Percentiles rank a stretch among this genome's conserved stretches.
phyloP scores from a whole-genome alignment of 2,329 filamentous ascomycete genomes.

The Tolypocladium ovalisporum region DNA sequence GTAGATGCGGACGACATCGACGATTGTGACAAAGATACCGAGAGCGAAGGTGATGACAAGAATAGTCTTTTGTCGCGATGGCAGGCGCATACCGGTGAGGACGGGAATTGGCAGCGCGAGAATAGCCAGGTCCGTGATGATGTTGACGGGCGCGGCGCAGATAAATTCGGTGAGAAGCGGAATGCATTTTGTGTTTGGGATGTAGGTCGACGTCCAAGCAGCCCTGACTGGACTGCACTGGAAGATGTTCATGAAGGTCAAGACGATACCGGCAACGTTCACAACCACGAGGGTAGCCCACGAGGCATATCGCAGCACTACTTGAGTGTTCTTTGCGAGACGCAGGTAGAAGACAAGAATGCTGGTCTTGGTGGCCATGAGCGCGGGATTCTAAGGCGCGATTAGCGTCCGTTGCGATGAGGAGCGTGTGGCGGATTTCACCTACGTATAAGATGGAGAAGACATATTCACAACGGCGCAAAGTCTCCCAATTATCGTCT shows the following conservation, averaged over 20 bases:
- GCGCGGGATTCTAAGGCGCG: slow-evolving; percentile 61
- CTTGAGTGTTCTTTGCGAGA: slow-evolving; percentile 66
- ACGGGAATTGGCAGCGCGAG: slow-evolving; percentile 82
- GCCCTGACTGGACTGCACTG: slow-evolving; percentile 70
- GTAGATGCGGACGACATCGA: slow-evolving; percentile 83
- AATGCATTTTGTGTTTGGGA: slow-evolving; percentile 33
- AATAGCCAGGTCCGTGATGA: slow-evolving; percentile 82
- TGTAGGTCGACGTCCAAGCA: slow-evolving; percentile 42
- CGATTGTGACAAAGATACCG: slow-evolving; percentile 76
- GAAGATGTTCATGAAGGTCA: slow-evolving; percentile 80
- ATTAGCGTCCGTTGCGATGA: neutral
- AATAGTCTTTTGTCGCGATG: slow-evolving; percentile 77
- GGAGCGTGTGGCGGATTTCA: neutral
- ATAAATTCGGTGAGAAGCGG: slow-evolving; percentile 52
- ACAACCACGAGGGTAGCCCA: slow-evolving; percentile 68
- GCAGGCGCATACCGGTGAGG: slow-evolving; percentile 74
- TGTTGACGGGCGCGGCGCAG: slow-evolving; percentile 78
- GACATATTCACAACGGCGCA: slow-evolving; percentile 52
- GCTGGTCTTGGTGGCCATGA: slow-evolving; percentile 90
- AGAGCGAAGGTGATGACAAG: slow-evolving; percentile 77
- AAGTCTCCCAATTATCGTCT: slow-evolving; percentile 29
- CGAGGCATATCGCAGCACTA: slow-evolving; percentile 70
- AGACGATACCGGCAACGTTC: slow-evolving; percentile 63
- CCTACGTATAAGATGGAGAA: slow-evolving; percentile 53
- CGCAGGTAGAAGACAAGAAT: slow-evolving; percentile 84